phyloP scores from a whole-genome alignment of 1,284 basidiomycete species.

The Trichosporon sp. region DNA sequence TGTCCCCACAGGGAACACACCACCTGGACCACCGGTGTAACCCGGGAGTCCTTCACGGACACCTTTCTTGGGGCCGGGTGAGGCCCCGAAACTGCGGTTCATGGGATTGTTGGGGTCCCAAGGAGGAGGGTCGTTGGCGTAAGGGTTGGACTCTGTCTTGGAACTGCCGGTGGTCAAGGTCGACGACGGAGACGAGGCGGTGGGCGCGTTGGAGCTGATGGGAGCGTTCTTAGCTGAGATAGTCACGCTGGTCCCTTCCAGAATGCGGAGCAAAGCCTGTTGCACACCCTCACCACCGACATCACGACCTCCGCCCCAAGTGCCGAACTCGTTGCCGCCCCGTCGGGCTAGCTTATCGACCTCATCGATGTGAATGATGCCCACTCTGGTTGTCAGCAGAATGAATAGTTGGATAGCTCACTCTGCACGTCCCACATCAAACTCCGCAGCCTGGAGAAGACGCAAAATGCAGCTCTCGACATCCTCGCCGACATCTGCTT shows the following conservation, averaged over 20 bases:
- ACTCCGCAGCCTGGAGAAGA: slow-evolving; percentile 80
- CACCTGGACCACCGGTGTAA: slow-evolving; percentile 45
- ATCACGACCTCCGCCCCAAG: slow-evolving; percentile 68
- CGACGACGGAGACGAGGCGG: slow-evolving; percentile 42
- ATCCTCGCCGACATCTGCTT: slow-evolving; percentile 86
- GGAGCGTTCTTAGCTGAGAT: slow-evolving; percentile 65
- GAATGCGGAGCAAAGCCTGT: slow-evolving; percentile 83
- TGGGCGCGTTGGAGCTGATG: slow-evolving; percentile 51
- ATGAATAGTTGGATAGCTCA: neutral
- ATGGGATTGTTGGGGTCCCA: slow-evolving; percentile 53
- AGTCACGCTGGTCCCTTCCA: slow-evolving; percentile 85
- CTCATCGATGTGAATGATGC: slow-evolving; percentile 96
- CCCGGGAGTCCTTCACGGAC: slow-evolving; percentile 53
- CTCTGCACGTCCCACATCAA: slow-evolving; percentile 70
- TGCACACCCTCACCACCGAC: slow-evolving; percentile 96
- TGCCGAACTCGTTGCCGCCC: slow-evolving; percentile 62
- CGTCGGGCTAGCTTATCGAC: slow-evolving; percentile 84
- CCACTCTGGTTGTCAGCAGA: slow-evolving; percentile 62
- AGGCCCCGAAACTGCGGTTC: slow-evolving; percentile 42
- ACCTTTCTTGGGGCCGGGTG: slow-evolving; percentile 43
- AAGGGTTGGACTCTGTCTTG: slow-evolving; percentile 35
- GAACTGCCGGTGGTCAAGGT: slow-evolving; percentile 15
- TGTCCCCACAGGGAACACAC: neutral
- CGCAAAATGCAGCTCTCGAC: slow-evolving; percentile 86
- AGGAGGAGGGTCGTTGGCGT: slow-evolving; percentile 40